Evolutionary conservation across 2,329 filamentous ascomycete genomes (phyloP).

Genomic region (Trichoderma polysporum): DNA sequence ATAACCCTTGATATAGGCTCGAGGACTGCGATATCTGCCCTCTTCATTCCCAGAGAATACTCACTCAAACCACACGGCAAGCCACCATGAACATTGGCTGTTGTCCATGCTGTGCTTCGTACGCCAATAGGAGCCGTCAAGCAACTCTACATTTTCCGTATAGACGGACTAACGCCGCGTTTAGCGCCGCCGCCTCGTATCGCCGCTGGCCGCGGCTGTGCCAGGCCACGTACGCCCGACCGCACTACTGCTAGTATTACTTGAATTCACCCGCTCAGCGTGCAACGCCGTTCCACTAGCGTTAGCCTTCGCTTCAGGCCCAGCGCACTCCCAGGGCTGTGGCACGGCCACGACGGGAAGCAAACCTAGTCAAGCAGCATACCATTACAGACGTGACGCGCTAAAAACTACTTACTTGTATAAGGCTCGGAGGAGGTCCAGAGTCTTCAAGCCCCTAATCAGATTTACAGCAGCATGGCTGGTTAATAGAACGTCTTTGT

Average conservation of each 20-base stretch:
- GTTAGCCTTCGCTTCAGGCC: slow-evolving; percentile 13
- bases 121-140: slow-evolving; percentile 17
- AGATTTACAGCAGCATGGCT: background rate
- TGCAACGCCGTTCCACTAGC: slow-evolving; percentile 14
- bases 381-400: background rate
- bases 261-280: slow-evolving; percentile 16
- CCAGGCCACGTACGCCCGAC: slow-evolving; percentile 22
- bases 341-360: background rate
- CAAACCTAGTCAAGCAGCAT: background rate
- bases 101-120: background rate
- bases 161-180: slow-evolving; percentile 21
- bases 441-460: background rate
- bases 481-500: background rate
- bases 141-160: background rate
- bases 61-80: background rate
- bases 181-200: slow-evolving; percentile 22
- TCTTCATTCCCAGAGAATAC: background rate
- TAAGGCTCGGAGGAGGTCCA: background rate
- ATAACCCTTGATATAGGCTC: background rate
- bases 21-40: background rate
- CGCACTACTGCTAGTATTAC: background rate
- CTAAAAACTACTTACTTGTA: background rate
- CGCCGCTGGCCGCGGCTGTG: slow-evolving; percentile 24
- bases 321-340: background rate
- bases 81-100: slow-evolving; percentile 10